Base-by-base conservation (phyloP, 1,139 yeast genomes). In the Scheffersomyces parashehatae region DNA sequence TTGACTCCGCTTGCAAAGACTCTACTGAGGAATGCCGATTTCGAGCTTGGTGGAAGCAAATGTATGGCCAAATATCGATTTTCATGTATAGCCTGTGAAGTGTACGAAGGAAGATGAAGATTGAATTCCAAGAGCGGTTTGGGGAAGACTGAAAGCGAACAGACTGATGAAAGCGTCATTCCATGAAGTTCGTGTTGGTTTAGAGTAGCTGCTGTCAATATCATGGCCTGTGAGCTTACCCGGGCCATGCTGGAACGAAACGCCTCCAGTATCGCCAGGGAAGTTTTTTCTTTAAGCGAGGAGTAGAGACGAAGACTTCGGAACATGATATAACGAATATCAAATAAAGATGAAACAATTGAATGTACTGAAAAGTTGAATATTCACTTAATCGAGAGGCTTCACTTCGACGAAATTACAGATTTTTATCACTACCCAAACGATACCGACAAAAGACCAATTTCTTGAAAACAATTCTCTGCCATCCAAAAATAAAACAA, bases 91-190 rank as follows among this genome's bases (percentile, higher is more conserved):
- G 80, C 72, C 11, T 70, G 68, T 0, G 95, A 83, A 0, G 97
- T 89, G 39, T 83, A 77, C 5, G 96, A 86, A 0, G 97, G 97
- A 26, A 83, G 67, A 64, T 88, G 95, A 41, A 90, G 69, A 58
- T 89, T 90, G 66, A 90, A 89, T 55, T 87, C 93, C 2, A 90
- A 60, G 44, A 88, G 62, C 1, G 96, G 95, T 11, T 68, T 68
- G 0, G 97, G 97, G 41, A 75, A 72, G 29, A 88, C 77, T 1
- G 95, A 82, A 11, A 90, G 66, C 1, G 96, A 88, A 13, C 88
- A 79, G 34, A 88, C 88, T 0, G 96, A 87, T 2, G 95, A 85
- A 3, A 90, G 67, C 0, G 97, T 88, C 73, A 88, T 81, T 1
- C 97, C 97, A 54, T 79, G 84, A 39, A 70, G 61, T n/a, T 58